Evolutionary conservation across 179 eudicot species (phyloP).

Genomic region (Pouteria campechiana): DNA sequence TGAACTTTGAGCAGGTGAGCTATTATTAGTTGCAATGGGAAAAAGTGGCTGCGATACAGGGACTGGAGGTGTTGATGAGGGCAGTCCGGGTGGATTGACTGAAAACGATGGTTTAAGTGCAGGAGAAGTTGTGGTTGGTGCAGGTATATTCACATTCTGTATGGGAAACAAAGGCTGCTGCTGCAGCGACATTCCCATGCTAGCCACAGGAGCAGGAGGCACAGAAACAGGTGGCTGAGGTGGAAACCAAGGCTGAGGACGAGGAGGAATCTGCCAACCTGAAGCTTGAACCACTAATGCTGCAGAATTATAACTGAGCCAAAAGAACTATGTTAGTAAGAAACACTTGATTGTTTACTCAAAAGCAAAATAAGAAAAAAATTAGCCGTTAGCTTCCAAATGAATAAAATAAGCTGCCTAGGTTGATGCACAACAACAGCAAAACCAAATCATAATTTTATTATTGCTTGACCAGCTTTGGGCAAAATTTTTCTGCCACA

Average conservation of each 20-base stretch:
- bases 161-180: constrained; percentile 92
- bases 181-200: constrained; percentile 39
- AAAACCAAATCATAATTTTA: no score
- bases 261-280: constrained; percentile 84
- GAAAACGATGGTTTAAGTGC: constrained; percentile 45
- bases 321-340: constrained; percentile 6
- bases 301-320: constrained; percentile 62
- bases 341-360: no score
- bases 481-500: no score
- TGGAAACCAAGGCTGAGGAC: constrained; percentile 80
- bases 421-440: no score
- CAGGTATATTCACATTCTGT: constrained; percentile 42
- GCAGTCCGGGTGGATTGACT: constrained; percentile 32
- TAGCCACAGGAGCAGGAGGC: constrained; percentile 47
- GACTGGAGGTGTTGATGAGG: constrained; percentile 34
- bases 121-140: constrained; percentile 34
- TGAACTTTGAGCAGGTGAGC: constrained; percentile 36
- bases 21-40: constrained; percentile 59
- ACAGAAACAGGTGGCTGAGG: constrained; percentile 52
- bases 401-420: no score
- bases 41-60: constrained; percentile 84
- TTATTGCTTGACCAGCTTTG: no score
- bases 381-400: background rate
- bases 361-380: constrained; percentile 9
- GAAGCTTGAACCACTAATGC: constrained; percentile 32